Conservation (phyloP, 108 stramenopile genomes). For the Fragilariopsis cylindrus region DNA sequence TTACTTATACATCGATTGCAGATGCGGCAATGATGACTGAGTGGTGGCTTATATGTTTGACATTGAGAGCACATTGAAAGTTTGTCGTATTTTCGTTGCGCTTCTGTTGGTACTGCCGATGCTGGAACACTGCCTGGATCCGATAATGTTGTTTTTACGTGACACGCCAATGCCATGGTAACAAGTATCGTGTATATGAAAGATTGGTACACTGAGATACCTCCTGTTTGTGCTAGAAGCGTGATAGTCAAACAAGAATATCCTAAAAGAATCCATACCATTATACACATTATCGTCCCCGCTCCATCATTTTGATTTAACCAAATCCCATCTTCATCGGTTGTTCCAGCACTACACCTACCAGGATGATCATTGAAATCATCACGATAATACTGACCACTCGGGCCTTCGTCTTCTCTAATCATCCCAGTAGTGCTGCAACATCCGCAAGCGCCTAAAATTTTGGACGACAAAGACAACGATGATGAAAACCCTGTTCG, state of each 20-base stretch:
- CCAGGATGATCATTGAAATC: constrained; percentile 64
- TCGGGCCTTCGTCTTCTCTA: constrained; percentile 8
- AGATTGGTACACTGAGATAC: constrained; percentile 55
- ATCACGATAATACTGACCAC: constrained; percentile 50
- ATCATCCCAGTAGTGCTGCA: background rate
- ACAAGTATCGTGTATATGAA: constrained; percentile 69
- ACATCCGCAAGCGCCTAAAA: constrained; percentile 3
- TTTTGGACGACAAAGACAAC: background rate
- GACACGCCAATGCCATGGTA: constrained; percentile 81
- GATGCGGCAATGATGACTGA: constrained; percentile 97
- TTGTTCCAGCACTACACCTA: constrained; percentile 49
- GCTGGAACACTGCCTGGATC: constrained; percentile 94
- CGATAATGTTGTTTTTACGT: constrained; percentile 92
- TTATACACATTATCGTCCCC: constrained; percentile 83
- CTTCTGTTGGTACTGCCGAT: constrained; percentile 81
- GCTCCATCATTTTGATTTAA: constrained; percentile 88
- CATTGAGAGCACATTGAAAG: constrained; percentile 92
- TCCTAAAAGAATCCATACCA: constrained; percentile 81
- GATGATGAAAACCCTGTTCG: background rate
- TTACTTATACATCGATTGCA: constrained; percentile 95
- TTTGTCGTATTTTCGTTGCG: constrained; percentile 57
- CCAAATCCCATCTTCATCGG: constrained; percentile 82
- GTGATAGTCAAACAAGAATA: constrained; percentile 82
- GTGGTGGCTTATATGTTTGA: constrained; percentile 95
- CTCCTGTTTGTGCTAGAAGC: constrained; percentile 70